Evolutionary conservation across 495 filamentous ascomycete species (phyloP).

Genomic region (Trichoderma parareesei): DNA sequence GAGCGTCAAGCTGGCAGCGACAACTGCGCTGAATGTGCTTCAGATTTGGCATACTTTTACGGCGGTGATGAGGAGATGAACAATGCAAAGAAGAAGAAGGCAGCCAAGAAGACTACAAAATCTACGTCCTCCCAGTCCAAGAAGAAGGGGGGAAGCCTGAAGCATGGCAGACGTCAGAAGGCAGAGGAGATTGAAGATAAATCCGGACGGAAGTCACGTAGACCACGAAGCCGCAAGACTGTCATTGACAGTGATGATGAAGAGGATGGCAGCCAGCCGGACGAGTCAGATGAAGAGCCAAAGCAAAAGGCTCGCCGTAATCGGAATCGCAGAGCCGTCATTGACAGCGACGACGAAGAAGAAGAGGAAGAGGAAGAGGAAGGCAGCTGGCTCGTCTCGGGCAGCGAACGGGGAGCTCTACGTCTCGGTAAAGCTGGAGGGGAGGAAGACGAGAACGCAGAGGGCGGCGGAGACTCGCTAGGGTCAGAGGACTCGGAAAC

Average conservation of each 20-base stretch:
- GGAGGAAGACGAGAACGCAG: constrained; percentile 74
- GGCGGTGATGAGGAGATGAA: constrained; percentile 27
- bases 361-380: constrained; percentile 67
- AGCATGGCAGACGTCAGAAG: constrained; percentile 34
- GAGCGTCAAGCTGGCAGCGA: constrained; percentile 47
- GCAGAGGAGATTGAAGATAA: constrained; percentile 32
- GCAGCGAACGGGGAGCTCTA: constrained; percentile 45
- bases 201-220: constrained; percentile 29
- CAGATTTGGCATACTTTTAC: constrained; percentile 44
- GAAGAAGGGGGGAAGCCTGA: not conserved
- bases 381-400: constrained; percentile 68
- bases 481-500: constrained; percentile 49
- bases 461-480: constrained; percentile 75
- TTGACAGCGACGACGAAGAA: constrained; percentile 55
- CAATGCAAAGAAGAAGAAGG: constrained; percentile 37
- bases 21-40: constrained; percentile 61
- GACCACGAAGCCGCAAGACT: constrained; percentile 43
- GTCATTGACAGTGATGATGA: constrained; percentile 46
- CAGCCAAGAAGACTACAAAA: constrained; percentile 16
- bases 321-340: constrained; percentile 44
- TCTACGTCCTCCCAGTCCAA: not conserved
- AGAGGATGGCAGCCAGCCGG: not conserved
- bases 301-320: constrained; percentile 29
- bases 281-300: not conserved
- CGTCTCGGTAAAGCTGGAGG: constrained; percentile 71